Percentiles rank a stretch among this genome's conserved stretches.
These are phyloP conservation scores for Boechera stricta DNA, from an alignment of 345 rosid genomes.

Conservation along the genomic window DNA sequence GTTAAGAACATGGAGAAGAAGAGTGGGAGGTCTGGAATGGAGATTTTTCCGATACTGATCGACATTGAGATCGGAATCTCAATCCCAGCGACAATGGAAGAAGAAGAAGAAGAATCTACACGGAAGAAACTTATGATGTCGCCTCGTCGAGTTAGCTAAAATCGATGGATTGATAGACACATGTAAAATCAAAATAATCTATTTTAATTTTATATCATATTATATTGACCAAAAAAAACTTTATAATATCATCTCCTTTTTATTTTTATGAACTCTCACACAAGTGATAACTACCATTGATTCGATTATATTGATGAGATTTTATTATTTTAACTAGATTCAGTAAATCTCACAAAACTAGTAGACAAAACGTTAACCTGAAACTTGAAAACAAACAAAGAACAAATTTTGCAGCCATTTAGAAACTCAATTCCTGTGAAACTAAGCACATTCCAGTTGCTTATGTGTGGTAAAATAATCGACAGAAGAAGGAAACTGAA, in stretches of 20 bases:
- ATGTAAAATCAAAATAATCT: background rate
- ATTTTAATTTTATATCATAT: too few species aligned
- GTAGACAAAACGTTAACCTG: background rate
- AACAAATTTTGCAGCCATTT: background rate
- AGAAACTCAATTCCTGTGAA: background rate
- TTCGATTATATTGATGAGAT: background rate
- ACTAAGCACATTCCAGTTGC: background rate
- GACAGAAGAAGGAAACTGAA: background rate
- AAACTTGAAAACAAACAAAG: background rate
- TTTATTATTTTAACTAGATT: background rate
- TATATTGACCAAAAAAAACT: too few species aligned
- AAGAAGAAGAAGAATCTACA: constrained; percentile 29
- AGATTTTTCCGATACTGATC: constrained; percentile 23
- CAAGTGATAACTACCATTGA: background rate
- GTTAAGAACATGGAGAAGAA: constrained; percentile 62
- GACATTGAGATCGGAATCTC: constrained; percentile 46
- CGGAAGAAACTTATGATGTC: constrained; percentile 14
- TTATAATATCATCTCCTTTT: too few species aligned
- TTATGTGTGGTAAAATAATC: background rate
- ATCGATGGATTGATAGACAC: constrained; percentile 18
- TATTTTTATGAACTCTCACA: background rate
- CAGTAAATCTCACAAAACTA: background rate
- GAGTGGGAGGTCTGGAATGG: constrained; percentile 54
- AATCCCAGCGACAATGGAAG: constrained; percentile 24
- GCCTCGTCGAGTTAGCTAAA: constrained; percentile 4